phyloP scores from a whole-genome alignment of 2,329 filamentous ascomycete genomes.

The Kalmusia sp. region DNA sequence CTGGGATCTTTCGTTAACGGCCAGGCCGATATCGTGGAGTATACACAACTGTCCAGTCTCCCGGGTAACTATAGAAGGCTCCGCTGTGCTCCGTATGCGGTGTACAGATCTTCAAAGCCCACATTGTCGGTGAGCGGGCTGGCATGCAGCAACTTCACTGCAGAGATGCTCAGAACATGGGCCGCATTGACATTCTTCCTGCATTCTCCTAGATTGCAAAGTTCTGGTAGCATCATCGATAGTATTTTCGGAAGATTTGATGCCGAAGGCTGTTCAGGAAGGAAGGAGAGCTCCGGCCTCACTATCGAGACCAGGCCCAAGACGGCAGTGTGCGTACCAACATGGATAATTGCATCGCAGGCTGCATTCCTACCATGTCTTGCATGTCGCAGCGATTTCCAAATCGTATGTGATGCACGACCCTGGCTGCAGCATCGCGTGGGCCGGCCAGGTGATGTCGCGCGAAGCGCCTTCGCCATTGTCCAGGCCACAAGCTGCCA shows the following conservation, averaged over 20 bases:
- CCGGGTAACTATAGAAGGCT: too few relatives aligned
- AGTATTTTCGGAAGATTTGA: not conserved
- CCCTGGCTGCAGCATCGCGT: not conserved
- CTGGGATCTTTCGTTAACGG: constrained; percentile 7
- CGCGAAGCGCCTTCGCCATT: not conserved
- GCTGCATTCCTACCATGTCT: not conserved
- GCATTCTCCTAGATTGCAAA: not conserved
- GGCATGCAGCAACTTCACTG: not conserved
- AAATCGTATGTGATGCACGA: not conserved
- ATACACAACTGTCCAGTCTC: not conserved
- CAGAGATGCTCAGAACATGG: not conserved
- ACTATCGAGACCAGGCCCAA: constrained; percentile 5
- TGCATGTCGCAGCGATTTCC: constrained; percentile 3
- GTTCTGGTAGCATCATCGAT: not conserved
- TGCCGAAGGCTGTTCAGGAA: not conserved
- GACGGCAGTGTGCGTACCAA: not conserved
- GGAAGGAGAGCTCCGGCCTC: not conserved
- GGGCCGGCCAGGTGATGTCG: constrained; percentile 4
- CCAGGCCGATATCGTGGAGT: constrained; percentile 16
- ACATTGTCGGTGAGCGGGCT: not conserved
- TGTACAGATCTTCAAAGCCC: not conserved
- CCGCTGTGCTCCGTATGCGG: too few relatives aligned
- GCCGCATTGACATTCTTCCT: too few relatives aligned
- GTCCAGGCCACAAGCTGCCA: constrained; percentile 11
- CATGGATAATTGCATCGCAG: not conserved